Percentiles rank a stretch among this genome's conserved stretches.
phyloP scores from a whole-genome alignment of 192 early-diverging fungal species.

The Backusella morwellensis region DNA sequence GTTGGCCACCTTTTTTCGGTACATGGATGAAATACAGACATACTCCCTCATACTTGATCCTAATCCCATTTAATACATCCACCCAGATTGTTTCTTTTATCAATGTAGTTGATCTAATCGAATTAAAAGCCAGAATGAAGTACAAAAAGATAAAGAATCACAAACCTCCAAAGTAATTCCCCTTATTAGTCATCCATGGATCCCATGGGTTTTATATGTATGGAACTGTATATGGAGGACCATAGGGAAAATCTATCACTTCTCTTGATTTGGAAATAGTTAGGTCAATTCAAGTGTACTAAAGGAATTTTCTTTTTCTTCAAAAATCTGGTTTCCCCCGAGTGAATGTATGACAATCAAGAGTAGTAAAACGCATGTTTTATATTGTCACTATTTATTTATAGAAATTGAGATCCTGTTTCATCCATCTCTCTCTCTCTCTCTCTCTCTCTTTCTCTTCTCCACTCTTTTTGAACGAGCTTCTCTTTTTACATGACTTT shows the following conservation, averaged over 20 bases:
- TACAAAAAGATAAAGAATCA: neutral
- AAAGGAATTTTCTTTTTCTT: neutral
- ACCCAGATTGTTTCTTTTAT: neutral
- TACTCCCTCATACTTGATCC: neutral
- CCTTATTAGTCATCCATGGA: neutral
- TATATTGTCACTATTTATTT: neutral
- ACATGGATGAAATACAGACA: neutral
- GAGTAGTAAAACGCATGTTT: neutral
- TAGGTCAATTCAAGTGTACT: neutral
- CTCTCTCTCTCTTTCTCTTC: neutral
- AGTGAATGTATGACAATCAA: neutral
- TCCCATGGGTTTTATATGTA: no score
- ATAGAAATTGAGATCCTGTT: neutral
- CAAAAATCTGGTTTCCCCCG: neutral
- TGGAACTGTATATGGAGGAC: neutral
- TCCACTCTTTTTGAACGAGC: no score
- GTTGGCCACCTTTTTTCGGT: no score
- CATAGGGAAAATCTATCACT: no score
- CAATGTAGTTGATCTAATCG: neutral
- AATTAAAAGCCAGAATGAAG: neutral
- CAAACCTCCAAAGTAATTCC: neutral
- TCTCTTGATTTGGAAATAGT: no score
- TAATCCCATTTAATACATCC: neutral
- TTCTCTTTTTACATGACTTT: neutral
- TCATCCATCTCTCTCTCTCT: neutral